These are phyloP conservation scores for Raphanus raphanistrum DNA, from an alignment of 345 rosid species.

Conservation along the genomic window DNA sequence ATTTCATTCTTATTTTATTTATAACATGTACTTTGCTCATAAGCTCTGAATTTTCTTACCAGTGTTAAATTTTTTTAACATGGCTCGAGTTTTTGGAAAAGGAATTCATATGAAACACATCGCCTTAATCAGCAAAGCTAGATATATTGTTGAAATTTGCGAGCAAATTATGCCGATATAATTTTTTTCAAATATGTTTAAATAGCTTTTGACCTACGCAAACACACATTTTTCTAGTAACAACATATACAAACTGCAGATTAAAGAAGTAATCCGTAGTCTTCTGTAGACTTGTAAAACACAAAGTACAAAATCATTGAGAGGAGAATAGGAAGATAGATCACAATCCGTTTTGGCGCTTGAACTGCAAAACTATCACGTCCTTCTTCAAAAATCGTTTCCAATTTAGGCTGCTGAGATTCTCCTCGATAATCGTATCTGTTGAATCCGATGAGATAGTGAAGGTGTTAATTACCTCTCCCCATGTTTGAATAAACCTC, in stretches of 20 bases:
- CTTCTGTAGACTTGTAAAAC: constrained; percentile 28
- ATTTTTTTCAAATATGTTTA: neutral
- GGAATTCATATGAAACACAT: neutral
- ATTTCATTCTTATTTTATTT: neutral
- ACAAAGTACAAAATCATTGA: constrained; percentile 39
- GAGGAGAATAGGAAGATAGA: constrained; percentile 42
- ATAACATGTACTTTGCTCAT: neutral
- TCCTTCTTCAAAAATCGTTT: constrained; percentile 51
- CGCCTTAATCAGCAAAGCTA: neutral
- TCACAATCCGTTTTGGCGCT: constrained; percentile 35
- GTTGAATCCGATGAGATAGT: constrained; percentile 29
- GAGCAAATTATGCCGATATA: neutral
- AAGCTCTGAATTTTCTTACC: neutral
- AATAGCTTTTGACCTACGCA: neutral
- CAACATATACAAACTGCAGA: constrained; percentile 9
- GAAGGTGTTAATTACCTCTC: constrained; percentile 43
- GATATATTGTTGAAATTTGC: neutral
- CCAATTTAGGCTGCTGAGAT: constrained; percentile 36
- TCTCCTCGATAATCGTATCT: constrained; percentile 24
- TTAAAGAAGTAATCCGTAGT: constrained; percentile 8
- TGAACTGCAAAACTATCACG: constrained; percentile 23
- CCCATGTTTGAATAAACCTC: constrained; percentile 42
- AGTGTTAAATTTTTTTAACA: neutral
- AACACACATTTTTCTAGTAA: neutral
- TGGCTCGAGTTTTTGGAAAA: neutral